These are phyloP conservation scores for Amanita inopinata DNA, from an alignment of 768 basidiomycete species.

Conservation along the genomic window DNA sequence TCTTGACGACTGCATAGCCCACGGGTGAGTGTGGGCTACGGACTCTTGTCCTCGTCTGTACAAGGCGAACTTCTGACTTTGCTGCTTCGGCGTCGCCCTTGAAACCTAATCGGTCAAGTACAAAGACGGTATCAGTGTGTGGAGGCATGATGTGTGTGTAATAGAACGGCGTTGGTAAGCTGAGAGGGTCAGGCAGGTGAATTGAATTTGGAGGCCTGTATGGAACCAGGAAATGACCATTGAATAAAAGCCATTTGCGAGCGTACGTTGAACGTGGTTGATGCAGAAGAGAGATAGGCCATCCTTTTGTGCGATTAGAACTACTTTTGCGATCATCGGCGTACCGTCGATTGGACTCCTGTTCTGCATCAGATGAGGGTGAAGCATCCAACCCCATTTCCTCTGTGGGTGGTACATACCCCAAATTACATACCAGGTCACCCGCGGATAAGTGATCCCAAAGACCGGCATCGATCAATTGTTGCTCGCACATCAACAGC, in stretches of 20 bases:
- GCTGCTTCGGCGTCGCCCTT: constrained; percentile 20
- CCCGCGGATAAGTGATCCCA: constrained; percentile 73
- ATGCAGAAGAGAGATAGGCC: background rate
- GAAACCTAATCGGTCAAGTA: constrained; percentile 25
- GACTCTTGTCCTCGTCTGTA: constrained; percentile 35
- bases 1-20: constrained; percentile 50
- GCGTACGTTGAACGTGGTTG: constrained; percentile 12
- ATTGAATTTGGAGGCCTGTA: constrained; percentile 49
- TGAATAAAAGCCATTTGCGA: constrained; percentile 63
- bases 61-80: constrained; percentile 38
- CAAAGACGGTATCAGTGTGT: constrained; percentile 26
- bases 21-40: constrained; percentile 51
- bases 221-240: constrained; percentile 51
- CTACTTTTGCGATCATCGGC: background rate
- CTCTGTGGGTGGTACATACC: constrained; percentile 45
- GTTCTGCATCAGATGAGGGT: constrained; percentile 6
- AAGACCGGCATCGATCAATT: constrained; percentile 55
- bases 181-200: constrained; percentile 46
- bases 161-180: constrained; percentile 68
- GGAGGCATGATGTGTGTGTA: constrained; percentile 55
- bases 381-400: constrained; percentile 7
- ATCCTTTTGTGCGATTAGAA: background rate
- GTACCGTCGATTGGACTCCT: background rate
- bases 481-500: constrained; percentile 53
- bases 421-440: constrained; percentile 74